These are phyloP conservation scores for Melastoma malabathricum DNA, from an alignment of 345 rosid species.

Conservation along the genomic window DNA sequence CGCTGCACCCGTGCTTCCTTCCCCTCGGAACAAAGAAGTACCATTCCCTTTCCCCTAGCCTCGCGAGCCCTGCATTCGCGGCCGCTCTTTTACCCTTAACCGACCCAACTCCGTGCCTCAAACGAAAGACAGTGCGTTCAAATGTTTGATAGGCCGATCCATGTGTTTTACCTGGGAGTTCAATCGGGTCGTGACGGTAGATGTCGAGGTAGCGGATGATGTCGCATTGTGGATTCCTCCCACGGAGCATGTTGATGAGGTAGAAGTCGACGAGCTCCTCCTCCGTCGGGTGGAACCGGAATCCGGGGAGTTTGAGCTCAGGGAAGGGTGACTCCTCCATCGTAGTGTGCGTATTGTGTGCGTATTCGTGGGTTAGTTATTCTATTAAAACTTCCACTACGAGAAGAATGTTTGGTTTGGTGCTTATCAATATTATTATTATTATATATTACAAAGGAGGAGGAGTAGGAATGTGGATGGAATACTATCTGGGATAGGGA, in stretches of 20 bases:
- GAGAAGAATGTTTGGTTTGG: no score
- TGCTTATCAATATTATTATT: no score
- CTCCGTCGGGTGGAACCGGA: slow-evolving; percentile 91
- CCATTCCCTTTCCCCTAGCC: slow-evolving; percentile 87
- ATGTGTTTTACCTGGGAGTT: slow-evolving; percentile 78
- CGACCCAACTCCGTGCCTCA: no score
- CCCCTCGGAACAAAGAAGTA: slow-evolving; percentile 88
- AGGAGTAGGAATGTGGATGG: no score
- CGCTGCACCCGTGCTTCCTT: slow-evolving; percentile 54
- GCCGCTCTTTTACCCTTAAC: no score
- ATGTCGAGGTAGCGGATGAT: slow-evolving; percentile 62
- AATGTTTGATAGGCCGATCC: neutral
- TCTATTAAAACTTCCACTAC: no score
- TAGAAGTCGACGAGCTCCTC: slow-evolving; percentile 84
- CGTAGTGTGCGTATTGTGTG: no score
- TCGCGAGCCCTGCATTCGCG: slow-evolving; percentile 36
- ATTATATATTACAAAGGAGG: no score
- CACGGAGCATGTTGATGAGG: slow-evolving; percentile 56
- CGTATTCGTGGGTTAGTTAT: no score
- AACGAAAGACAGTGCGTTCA: no score
- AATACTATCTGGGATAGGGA: no score
- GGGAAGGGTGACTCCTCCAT: slow-evolving; percentile 17
- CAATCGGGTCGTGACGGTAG: slow-evolving; percentile 65
- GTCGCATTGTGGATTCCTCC: slow-evolving; percentile 26
- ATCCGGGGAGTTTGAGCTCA: slow-evolving; percentile 63